These are phyloP conservation scores for Hemisphaericaspora subhashii DNA, from an alignment of 1,139 yeast genomes.

Conservation along the genomic window DNA sequence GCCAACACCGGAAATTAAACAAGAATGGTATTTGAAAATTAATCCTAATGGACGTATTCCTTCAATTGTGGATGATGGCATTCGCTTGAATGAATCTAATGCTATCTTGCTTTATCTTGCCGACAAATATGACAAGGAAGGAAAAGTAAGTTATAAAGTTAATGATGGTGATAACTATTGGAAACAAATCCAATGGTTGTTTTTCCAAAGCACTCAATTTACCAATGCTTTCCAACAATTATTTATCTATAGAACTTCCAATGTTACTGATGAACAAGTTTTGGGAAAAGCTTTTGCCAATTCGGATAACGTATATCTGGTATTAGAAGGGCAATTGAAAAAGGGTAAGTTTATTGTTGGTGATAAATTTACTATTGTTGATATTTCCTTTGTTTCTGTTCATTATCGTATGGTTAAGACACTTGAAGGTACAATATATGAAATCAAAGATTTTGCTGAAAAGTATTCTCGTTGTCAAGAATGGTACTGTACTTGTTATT, in stretches of 20 bases:
- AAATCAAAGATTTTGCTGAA: too few species aligned
- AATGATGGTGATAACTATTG: constrained; percentile 8
- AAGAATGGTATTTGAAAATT: constrained; percentile 12
- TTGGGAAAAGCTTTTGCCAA: constrained; percentile 3
- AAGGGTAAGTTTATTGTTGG: constrained; percentile 9
- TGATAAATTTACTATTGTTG: constrained; percentile 13
- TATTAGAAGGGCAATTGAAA: constrained; percentile 8
- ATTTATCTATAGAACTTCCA: too few species aligned
- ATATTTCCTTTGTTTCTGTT: constrained; percentile 10
- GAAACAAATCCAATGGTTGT: constrained; percentile 13
- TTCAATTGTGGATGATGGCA: constrained; percentile 12
- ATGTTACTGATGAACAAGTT: too few species aligned
- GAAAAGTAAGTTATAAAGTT: constrained; percentile 8
- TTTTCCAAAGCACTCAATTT: constrained; percentile 12
- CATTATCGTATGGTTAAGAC: too few species aligned
- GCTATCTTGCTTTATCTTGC: constrained; percentile 13
- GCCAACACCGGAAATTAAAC: constrained; percentile 14
- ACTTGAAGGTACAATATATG: too few species aligned
- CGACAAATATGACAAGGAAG: constrained; percentile 11
- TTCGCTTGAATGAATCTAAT: constrained; percentile 12
- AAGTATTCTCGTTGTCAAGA: too few species aligned
- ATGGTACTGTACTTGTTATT: too few species aligned
- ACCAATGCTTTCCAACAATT: background rate
- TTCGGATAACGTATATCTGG: constrained; percentile 5
- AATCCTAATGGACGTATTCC: constrained; percentile 16